Evolutionary conservation across 1,284 basidiomycete species (phyloP), one percentile per base, ranked within the genome.

Genomic region (Pyrrhoderma noxium): DNA sequence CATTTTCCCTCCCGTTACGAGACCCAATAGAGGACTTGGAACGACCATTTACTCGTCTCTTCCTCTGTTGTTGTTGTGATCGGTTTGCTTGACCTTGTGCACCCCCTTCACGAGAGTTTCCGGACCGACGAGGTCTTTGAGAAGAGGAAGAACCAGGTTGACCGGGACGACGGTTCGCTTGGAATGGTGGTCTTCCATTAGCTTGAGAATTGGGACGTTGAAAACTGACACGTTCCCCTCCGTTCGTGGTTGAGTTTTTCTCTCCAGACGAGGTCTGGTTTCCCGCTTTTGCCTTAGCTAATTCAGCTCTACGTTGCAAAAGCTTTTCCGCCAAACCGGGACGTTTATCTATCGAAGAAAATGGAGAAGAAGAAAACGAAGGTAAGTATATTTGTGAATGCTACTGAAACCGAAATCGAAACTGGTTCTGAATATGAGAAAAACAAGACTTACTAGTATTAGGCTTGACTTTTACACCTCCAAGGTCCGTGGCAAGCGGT

Each of bases 401-500:
- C n/a, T n/a, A n/a, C n/a, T n/a, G n/a, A n/a, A n/a, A n/a, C n/a
- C n/a, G n/a, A n/a, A n/a, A n/a, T 18, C n/a, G 38, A 16, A 5
- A 16, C 21, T 5, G n/a, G 16, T 40, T 37, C 7, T 4, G 38
- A 18, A 40, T 4, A 22, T 16, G 16, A 16, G 5, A 40, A 40
- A 5, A 40, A 4, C 38, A 40, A 16, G 5, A 40, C n/a, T 22
- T 14, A 18, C 38, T 40, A 22, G n/a, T 8, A n/a, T 47, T 52
- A 2, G 43, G 4, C 8, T 31, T 31, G 27, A 55, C 49, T 16
- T 42, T 51, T 8, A 55, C 45, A 16, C 53, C 53, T 8, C 45
- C 45, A 16, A 51, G 37, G 38, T 55, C 49, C 23, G 31, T 34
- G n/a, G 49, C 53, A 21, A 55, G 45, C 19, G 53, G 53, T 9